phyloP scores from a whole-genome alignment of 2,329 filamentous ascomycete genomes.

The Hypoxylon sp. region DNA sequence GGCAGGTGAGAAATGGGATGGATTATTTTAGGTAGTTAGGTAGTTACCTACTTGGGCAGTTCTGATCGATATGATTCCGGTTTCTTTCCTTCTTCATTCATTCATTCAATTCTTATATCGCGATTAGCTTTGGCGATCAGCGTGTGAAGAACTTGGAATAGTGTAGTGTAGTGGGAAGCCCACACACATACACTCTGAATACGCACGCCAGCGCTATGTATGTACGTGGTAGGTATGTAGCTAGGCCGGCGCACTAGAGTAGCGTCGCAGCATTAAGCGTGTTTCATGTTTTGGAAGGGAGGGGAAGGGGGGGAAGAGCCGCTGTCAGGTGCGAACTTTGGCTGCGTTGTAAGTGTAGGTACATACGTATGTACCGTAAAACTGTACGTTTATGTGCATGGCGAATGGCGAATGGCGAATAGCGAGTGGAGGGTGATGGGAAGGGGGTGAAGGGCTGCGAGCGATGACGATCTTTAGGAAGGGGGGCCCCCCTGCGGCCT shows the following conservation, averaged over 20 bases:
- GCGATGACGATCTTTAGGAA: conserved; percentile 18
- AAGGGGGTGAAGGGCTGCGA: conserved; percentile 20
- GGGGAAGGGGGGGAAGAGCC: conserved; percentile 32
- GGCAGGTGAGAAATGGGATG: conserved; percentile 18
- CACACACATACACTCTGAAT: conserved; percentile 4
- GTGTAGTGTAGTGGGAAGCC: background rate
- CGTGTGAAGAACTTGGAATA: conserved; percentile 4
- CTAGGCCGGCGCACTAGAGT: conserved; percentile 42
- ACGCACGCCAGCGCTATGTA: no score
- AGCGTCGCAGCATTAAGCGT: conserved; percentile 50
- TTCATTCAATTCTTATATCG: conserved; percentile 25
- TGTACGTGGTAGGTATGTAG: background rate
- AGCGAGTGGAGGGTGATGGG: background rate
- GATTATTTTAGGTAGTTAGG: conserved; percentile 13
- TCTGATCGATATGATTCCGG: conserved; percentile 31
- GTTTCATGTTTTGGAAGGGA: conserved; percentile 50
- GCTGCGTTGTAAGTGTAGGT: background rate
- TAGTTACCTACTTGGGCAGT: conserved; percentile 37
- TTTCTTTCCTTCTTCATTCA: background rate
- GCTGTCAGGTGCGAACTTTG: conserved; percentile 28
- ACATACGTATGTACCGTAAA: background rate
- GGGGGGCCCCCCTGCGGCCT: conserved; percentile 1
- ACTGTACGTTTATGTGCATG: conserved; percentile 33
- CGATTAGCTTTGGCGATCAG: conserved; percentile 3
- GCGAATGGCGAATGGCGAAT: conserved; percentile 16